Base-by-base conservation (phyloP, 805 yeast species). In the Barnettozyma vustinii region DNA sequence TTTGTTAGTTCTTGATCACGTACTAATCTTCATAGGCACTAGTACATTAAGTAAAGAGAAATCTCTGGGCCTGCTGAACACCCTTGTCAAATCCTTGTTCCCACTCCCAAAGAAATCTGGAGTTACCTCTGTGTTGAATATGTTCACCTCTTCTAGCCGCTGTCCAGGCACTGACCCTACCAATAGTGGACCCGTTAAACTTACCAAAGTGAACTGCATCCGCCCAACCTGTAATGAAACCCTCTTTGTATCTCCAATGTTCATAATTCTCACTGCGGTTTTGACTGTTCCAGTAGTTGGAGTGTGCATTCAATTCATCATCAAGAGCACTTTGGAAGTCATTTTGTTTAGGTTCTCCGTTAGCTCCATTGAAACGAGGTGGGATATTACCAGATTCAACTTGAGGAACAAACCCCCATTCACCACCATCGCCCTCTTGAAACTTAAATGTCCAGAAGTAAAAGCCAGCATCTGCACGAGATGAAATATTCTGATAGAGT, bases 371-470 rank as follows among this genome's bases (percentile, higher is more conserved):
- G 0, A 57, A 53, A 39, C 74, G 52, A 15, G 63, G 48, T 5
- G 80, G 77, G 21, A 81, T 64, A 9, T 81, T 77, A 1, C 88
- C 89, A 46, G 69, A 67, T 20, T 83, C 81, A 19, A 75, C 70
- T 90, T 87, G 87, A 35, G 89, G 86, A 21, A 76, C 74, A 67
- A 88, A 84, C 44, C 94, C 97, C 98, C 98, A 92, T 68, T 89
- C 97, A 15, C 98, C 98, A 40, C 97, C 97, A 60, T 83, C 84
- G 2, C 97, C 97, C 49, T 81, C 74, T 62, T 84, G 79, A 61
- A 91, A 91, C 67, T 89, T 88, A 64, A 70, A 86, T 2, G 96
- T 87, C 98, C 98, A 92, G 67, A 94, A 92, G 65, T 76, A 91
- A 50, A 79, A 74, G 0, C 98, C 98, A 49, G 80, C 76, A 9